phyloP scores from a whole-genome alignment of 2,329 filamentous ascomycete genomes.

The Penicillium polonicum region DNA sequence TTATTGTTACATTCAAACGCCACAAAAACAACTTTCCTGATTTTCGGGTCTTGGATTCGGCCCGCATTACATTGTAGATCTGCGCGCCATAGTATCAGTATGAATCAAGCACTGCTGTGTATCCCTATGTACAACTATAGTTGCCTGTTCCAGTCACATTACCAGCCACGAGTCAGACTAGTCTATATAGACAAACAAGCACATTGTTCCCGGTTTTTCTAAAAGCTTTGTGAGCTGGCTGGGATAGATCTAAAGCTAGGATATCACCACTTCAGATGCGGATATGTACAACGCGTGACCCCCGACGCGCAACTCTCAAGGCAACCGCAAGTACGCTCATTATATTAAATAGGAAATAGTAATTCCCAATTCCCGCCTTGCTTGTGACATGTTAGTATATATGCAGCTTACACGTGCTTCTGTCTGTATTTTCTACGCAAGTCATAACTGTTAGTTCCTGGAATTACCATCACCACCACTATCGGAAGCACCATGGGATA shows the following conservation, averaged over 20 bases:
- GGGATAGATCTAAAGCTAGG: slow-evolving; percentile 3
- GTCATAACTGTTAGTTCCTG: slow-evolving; percentile 3
- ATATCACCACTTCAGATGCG: neutral
- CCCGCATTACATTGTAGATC: neutral
- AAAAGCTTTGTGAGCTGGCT: neutral
- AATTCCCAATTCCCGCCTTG: neutral
- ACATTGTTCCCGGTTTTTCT: neutral
- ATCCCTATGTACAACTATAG: neutral
- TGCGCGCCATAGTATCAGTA: neutral
- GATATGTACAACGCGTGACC: slow-evolving; percentile 16
- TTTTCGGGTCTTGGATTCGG: neutral
- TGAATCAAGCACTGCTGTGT: neutral
- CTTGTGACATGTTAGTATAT: slow-evolving; percentile 8
- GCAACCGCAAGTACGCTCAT: neutral
- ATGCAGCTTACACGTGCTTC: slow-evolving; percentile 12
- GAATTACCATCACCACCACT: neutral
- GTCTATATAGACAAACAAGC: neutral
- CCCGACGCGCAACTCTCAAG: slow-evolving; percentile 11
- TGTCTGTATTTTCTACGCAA: slow-evolving; percentile 6
- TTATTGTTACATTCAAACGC: slow-evolving; percentile 11
- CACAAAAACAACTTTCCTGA: neutral
- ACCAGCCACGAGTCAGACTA: too few relatives aligned
- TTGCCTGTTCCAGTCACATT: neutral
- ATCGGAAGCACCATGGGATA: neutral
- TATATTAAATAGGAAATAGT: neutral